A percentile compares a stretch with the other conserved stretches of the same genome.
Conservation (phyloP, 305 asterid genomes). For the Galium porrigens region DNA sequence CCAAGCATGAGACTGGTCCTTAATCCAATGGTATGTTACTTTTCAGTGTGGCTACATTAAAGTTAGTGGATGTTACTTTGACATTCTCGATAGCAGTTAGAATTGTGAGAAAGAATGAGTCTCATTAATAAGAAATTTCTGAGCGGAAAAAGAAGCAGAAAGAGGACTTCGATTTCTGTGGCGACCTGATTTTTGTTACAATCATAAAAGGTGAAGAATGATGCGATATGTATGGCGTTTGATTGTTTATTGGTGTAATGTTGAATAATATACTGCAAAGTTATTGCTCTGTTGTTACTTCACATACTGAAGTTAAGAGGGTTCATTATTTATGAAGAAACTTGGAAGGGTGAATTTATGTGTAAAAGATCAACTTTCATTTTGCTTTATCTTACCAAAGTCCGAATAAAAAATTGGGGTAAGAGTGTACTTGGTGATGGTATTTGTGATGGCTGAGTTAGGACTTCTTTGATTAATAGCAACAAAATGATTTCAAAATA, state of each 20-base stretch:
- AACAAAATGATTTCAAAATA: not conserved
- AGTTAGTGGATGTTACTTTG: not conserved
- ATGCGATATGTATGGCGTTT: not conserved
- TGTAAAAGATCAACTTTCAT: not conserved
- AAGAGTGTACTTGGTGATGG: not conserved
- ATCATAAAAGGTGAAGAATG: not conserved
- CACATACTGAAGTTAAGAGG: not conserved
- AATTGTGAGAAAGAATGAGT: not conserved
- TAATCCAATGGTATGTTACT: constrained; percentile 71
- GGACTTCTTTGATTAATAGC: not conserved
- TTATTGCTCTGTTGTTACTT: not conserved
- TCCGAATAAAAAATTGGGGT: not conserved
- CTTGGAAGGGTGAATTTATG: not conserved
- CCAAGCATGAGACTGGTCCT: constrained; percentile 96
- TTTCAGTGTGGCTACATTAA: not conserved
- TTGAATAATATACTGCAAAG: not conserved
- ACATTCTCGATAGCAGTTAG: not conserved
- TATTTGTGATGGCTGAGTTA: not conserved
- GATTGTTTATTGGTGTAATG: not conserved
- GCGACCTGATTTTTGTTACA: not conserved
- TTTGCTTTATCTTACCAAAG: not conserved
- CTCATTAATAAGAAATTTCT: not conserved
- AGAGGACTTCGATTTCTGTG: not conserved
- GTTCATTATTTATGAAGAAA: not conserved
- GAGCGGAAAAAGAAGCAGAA: not conserved